Evolutionary conservation across 441 rosid species (phyloP), one percentile per base, ranked within the genome.

Genomic region (Euphorbia celastroides): DNA sequence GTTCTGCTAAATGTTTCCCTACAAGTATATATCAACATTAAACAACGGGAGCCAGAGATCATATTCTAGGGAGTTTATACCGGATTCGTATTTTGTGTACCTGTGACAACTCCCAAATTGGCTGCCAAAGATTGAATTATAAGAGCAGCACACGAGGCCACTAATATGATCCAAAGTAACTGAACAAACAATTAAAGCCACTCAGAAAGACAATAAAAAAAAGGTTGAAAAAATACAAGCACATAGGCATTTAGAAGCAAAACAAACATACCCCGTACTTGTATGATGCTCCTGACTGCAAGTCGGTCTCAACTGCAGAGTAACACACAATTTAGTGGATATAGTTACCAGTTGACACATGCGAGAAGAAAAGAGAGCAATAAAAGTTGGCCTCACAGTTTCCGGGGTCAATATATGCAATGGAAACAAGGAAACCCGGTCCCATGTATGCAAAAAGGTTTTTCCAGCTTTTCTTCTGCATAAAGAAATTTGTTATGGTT

Each of bases 341-440:
- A 70, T 16, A 61, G 22, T 27, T 36, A 36, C 25, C 52, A 56
- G 59, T 14, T 54, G 26, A 32, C 61, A 25, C 44, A 64, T 60
- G 36, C 14, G 31, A 16, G n/a, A 56, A 50, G 22, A 62, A 13
- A 32, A 66, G 73, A 27, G 64, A 44, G 11, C 16, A 27, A 58
- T 0, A 42, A 65, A 13, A 54, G 36, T 22, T 13, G 64, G 42
- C 64, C 92, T 82, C 81, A 93, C 99, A 93, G 66, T 93, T 93
- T 79, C 97, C 99, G 66, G 97, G 99, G 74, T 93, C 99, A 63
- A 89, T 93, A 73, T 93, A 93, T 48, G 97, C 99, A 64, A 93
- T 91, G n/a, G 88, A 89, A 74, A 93, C 96, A 60, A 93, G 97
- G 74, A 93, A 93, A 57, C 99, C 99, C 11, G 96, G 99, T 67